Evolutionary conservation across 2,329 filamentous ascomycete genomes (phyloP), one percentile per base, ranked within the genome.

Genomic region (Xylariaceae sp.): DNA sequence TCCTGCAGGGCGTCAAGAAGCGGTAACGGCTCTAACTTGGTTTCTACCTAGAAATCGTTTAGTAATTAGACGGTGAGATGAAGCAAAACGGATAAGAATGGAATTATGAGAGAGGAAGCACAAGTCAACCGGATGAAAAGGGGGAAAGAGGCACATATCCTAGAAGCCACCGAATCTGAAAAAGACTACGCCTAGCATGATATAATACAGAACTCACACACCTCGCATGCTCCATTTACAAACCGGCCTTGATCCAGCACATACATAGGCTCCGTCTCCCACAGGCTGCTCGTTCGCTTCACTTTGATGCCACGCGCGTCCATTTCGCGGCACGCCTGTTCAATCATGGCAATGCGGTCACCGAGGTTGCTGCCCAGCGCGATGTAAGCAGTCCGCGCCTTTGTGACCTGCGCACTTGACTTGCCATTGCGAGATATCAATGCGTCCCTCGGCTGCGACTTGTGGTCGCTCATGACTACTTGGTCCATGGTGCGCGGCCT

Each of bases 261-360:
- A 71, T 99, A 99, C 94, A 99, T 99, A 19, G 94, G 90, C 63
- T 89, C 85, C 3, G 92, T 99, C 74, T 97, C 91, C 81, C 94
- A 99, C 2, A 99, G 76, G 57, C 85, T 87, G 70, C 92, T 97
- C 0, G 92, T 96, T 63, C 86, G 80, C 65, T 83, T 79, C 37
- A 99, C 80, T 49, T 73, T 81, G 67, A 97, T 89, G 32, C 84
- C 85, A 19, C 82, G 77, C 42, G 77, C 74, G 59, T 88, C 83
- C 83, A 99, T 90, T 67, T 87, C 81, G 42, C 76, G 77, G 68
- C 91, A 92, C 0, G 94, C 92, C 64, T 80, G 78, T 70, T 96
- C 91, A 60, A 99, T 95, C 81, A 87, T 88, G 40, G 78, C 80
- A 48, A 96, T 80, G 40, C 92, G 85, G 68, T 97, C 86, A 4